These are phyloP conservation scores for Mucor lusitanicus DNA, from an alignment of 371 early-diverging fungal genomes.

Conservation along the genomic window DNA sequence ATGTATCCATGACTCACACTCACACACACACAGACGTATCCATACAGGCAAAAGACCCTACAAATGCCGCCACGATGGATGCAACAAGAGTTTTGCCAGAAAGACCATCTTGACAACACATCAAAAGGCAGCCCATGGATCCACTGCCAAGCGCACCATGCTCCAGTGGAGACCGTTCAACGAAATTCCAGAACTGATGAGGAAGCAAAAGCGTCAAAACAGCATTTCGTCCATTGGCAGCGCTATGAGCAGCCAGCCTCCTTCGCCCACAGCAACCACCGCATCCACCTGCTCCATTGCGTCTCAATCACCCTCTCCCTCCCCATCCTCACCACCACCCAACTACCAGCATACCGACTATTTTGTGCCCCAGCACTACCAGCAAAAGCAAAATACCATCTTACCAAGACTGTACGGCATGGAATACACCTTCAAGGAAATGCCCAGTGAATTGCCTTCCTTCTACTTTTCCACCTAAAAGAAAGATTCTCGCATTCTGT, in stretches of 20 bases:
- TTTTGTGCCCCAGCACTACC: background rate
- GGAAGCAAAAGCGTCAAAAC: slow-evolving; percentile 1
- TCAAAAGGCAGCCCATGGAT: slow-evolving; percentile 28
- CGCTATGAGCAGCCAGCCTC: background rate
- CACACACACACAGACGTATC: slow-evolving; percentile 40
- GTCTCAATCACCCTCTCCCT: slow-evolving; percentile 2
- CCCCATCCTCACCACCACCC: background rate
- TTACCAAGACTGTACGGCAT: slow-evolving; percentile 5
- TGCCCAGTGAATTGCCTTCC: slow-evolving; percentile 6
- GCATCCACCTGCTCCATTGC: background rate
- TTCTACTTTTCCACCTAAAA: background rate
- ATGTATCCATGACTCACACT: background rate
- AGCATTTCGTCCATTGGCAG: background rate
- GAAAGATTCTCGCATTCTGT: too few species aligned
- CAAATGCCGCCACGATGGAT: slow-evolving; percentile 55
- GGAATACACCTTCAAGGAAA: slow-evolving; percentile 10
- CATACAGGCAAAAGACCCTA: slow-evolving; percentile 71
- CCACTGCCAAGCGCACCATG: slow-evolving; percentile 17
- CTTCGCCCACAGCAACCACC: background rate
- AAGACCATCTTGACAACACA: slow-evolving; percentile 66
- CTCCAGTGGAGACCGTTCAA: slow-evolving; percentile 39
- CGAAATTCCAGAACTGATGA: slow-evolving; percentile 18
- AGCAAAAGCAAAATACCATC: background rate
- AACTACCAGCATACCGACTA: background rate
- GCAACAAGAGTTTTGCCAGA: slow-evolving; percentile 60